Base-by-base conservation (phyloP, 1,284 basidiomycete genomes). In the Irpex rosettiformis region DNA sequence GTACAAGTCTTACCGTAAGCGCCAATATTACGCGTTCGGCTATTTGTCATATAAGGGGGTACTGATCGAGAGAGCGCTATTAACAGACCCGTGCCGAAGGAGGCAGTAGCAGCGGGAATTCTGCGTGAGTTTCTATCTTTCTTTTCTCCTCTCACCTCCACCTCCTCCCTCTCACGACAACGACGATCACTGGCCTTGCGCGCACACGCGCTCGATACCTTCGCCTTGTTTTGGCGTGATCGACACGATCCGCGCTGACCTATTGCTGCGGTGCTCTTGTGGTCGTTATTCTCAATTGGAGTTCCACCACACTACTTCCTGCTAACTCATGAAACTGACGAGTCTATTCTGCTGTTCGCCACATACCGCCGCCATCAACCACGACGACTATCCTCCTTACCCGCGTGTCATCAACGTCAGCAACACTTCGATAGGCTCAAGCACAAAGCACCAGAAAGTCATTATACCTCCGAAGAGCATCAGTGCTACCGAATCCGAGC, bases 401-500 rank as follows among this genome's bases (percentile, higher is more conserved):
- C 22, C 51, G 18, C 33, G 33, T 11, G 37, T n/a, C n/a, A 51
- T 33, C 8, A 37, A 45, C 18, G 40, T 42, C 22, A 37, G 49
- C 16, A 52, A 33, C 16, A 58, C 56, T 16, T 42, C 57, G 4
- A 25, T 55, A 13, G 29, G 21, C 13, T 51, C 43, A 1, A 43
- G 57, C 18, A 8, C 58, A 16, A 63, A 60, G 7, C 25, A 30
- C 3, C 18, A 52, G n/a, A 43, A 22, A 29, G 29, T 42, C 27
- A 45, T 33, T 29, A 59, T 64, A 24, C 37, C 65, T 3, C 55
- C 57, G 10, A n/a, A 59, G 8, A 28, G 54, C 24, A 65, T 16
- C 16, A 37, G 33, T 37, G 33, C 60, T 42, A 22, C 57, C 29
- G 21, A 71, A 69, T 65, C 63, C 45, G 77, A 81, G 62, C 72